Percentiles rank a stretch among this genome's conserved stretches.
These are phyloP conservation scores for Vairimorpha apis DNA, from an alignment of 371 early-diverging fungal species.

Conservation along the genomic window DNA sequence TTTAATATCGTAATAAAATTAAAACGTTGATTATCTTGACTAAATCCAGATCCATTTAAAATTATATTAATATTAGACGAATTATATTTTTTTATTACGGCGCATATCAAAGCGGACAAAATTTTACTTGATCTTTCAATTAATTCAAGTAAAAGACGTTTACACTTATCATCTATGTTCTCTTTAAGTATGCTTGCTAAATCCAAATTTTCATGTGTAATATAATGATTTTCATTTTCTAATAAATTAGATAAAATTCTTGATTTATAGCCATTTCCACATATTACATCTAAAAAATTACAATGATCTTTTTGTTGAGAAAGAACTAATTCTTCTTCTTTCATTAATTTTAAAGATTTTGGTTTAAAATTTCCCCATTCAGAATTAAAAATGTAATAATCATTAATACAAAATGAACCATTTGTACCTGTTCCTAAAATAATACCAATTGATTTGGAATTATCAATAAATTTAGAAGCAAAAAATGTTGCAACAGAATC, in stretches of 20 bases:
- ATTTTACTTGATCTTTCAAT: constrained; percentile 10
- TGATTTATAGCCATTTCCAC: constrained; percentile 15
- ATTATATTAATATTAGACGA: not conserved
- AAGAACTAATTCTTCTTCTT: not conserved
- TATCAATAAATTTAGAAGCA: not conserved
- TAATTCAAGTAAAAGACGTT: not conserved
- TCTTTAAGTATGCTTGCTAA: not conserved
- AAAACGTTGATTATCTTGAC: not conserved
- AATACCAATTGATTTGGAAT: not conserved
- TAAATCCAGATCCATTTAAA: constrained; percentile 3
- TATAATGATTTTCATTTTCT: not conserved
- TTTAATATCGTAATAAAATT: not conserved
- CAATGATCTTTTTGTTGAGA: not conserved
- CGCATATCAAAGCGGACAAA: not conserved
- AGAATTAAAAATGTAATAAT: not conserved
- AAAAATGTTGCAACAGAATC: constrained; percentile 12
- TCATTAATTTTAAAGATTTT: not conserved
- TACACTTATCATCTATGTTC: not conserved
- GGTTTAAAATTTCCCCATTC: constrained; percentile 17
- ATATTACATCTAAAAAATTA: not conserved
- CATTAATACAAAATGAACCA: not conserved
- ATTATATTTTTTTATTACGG: not conserved
- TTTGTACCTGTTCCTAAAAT: constrained; percentile 17
- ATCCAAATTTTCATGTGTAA: not conserved
- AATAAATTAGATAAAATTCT: no score